Percentiles rank a stretch among this genome's conserved stretches.
These are phyloP conservation scores for Kappamyces sp. DNA, from an alignment of 192 early-diverging fungal species.

Conservation along the genomic window DNA sequence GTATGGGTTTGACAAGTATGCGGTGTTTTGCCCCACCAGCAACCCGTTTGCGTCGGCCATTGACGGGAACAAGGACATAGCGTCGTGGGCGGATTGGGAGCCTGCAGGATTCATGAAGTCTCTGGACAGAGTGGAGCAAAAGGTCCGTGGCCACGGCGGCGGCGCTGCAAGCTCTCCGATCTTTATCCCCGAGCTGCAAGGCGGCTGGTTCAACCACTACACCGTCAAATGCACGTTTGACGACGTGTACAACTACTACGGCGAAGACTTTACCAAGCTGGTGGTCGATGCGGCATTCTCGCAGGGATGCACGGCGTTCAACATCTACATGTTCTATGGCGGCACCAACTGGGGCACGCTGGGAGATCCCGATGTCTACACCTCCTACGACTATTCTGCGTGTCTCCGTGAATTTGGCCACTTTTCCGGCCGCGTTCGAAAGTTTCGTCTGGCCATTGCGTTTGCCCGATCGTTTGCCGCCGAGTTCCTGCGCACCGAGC, in stretches of 20 bases:
- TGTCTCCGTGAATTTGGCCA: constrained; percentile 66
- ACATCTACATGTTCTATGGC: constrained; percentile 69
- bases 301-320: constrained; percentile 59
- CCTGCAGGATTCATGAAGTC: constrained; percentile 36
- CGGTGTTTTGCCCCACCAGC: constrained; percentile 34
- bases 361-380: constrained; percentile 65
- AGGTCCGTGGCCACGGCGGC: constrained; percentile 60
- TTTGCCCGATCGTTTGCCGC: constrained; percentile 57
- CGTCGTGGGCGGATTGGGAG: constrained; percentile 53
- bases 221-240: constrained; percentile 57
- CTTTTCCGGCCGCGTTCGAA: constrained; percentile 55
- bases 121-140: constrained; percentile 60
- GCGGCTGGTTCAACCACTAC: constrained; percentile 76
- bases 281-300: constrained; percentile 57
- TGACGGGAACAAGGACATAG: constrained; percentile 14
- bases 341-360: constrained; percentile 76
- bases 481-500: constrained; percentile 45
- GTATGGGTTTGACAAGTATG: constrained; percentile 76
- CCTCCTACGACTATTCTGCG: constrained; percentile 70
- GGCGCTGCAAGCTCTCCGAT: constrained; percentile 62
- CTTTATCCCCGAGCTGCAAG: constrained; percentile 72
- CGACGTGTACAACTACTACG: constrained; percentile 63
- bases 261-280: constrained; percentile 58
- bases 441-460: constrained; percentile 49
- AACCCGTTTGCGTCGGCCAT: constrained; percentile 12